Conservation (phyloP, 2,329 filamentous ascomycete species). For the Pseudovirgaria hyperparasitica region DNA sequence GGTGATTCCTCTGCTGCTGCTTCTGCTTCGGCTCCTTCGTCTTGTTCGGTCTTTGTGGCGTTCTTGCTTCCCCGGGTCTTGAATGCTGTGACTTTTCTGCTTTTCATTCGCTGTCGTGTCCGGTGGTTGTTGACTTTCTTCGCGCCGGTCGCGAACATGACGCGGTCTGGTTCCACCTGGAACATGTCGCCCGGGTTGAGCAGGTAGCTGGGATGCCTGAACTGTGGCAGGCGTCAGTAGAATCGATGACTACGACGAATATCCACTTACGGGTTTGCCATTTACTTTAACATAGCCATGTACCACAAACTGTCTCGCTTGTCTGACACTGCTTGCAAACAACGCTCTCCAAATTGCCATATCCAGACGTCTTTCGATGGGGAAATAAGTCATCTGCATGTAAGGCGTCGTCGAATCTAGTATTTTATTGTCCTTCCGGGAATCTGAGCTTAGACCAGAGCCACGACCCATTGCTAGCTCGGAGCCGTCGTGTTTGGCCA, state of each 20-base stretch:
- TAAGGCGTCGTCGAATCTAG: constrained; percentile 56
- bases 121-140: constrained; percentile 41
- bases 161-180: constrained; percentile 79
- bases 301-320: constrained; percentile 87
- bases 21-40: constrained; percentile 28
- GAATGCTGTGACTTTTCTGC: constrained; percentile 7
- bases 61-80: constrained; percentile 10
- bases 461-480: constrained; percentile 75
- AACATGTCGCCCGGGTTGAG: constrained; percentile 98
- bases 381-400: constrained; percentile 92
- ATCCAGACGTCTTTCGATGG: constrained; percentile 79
- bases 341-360: constrained; percentile 88
- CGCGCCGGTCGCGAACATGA: constrained; percentile 75
- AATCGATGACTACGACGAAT: not conserved
- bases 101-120: constrained; percentile 9
- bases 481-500: constrained; percentile 71
- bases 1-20: constrained; percentile 40
- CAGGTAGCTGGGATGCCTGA: constrained; percentile 82
- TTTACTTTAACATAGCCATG: constrained; percentile 94
- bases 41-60: constrained; percentile 8
- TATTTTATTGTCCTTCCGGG: constrained; percentile 7
- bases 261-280: constrained; percentile 64
- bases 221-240: constrained; percentile 38
- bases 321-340: constrained; percentile 85
- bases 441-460: constrained; percentile 45